phyloP scores from a whole-genome alignment of 108 stramenopile genomes.

The Cyclostephanos invisitatus region DNA sequence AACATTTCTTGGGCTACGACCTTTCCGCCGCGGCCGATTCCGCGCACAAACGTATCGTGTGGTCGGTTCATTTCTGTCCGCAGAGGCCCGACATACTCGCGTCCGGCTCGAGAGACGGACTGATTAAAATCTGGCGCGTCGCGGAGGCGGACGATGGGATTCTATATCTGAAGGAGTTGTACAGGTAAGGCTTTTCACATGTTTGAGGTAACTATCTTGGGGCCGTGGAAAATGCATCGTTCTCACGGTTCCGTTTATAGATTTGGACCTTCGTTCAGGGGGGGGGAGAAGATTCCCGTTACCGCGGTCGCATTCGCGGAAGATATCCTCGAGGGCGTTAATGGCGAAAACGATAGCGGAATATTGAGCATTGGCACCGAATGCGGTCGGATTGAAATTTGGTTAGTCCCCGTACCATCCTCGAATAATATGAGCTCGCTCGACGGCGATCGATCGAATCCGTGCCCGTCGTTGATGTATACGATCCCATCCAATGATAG shows the following conservation, averaged over 20 bases:
- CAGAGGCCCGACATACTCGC: constrained; percentile 64
- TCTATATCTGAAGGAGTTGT: constrained; percentile 38
- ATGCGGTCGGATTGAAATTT: constrained; percentile 76
- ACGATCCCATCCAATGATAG: constrained; percentile 23
- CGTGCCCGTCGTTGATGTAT: constrained; percentile 31
- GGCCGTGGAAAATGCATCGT: constrained; percentile 1
- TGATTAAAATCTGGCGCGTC: constrained; percentile 78
- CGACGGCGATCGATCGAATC: neutral
- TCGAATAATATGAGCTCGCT: neutral
- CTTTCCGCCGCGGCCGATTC: constrained; percentile 69
- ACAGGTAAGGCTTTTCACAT: constrained; percentile 17
- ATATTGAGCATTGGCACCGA: constrained; percentile 76
- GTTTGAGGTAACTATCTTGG: neutral
- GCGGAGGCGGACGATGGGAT: constrained; percentile 25
- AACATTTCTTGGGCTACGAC: constrained; percentile 27
- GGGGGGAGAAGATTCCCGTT: constrained; percentile 69
- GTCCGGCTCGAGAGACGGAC: constrained; percentile 82
- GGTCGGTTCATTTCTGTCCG: constrained; percentile 82
- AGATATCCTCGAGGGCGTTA: neutral
- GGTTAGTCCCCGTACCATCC: constrained; percentile 51
- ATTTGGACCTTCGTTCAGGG: constrained; percentile 44
- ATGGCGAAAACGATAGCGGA: constrained; percentile 13
- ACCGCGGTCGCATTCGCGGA: constrained; percentile 83
- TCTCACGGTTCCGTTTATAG: constrained; percentile 30
- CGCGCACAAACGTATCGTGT: constrained; percentile 88